Conservation (phyloP, 129 eudicot species). For the Chrysanthemum lavandulifolium region DNA sequence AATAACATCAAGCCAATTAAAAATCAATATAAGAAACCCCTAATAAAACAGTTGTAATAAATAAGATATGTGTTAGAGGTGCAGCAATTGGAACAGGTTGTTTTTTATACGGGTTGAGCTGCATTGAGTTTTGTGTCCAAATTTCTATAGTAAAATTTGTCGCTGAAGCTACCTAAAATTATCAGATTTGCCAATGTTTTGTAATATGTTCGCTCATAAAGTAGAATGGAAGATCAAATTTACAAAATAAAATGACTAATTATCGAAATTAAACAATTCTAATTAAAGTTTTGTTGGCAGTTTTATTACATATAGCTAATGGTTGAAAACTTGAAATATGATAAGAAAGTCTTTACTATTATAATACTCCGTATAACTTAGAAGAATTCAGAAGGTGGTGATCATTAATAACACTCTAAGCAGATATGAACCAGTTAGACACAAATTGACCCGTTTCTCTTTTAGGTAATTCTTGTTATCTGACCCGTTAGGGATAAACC, state of each 20-base stretch:
- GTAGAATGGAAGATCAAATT: too few species aligned
- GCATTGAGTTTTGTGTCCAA: background rate
- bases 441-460: background rate
- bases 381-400: background rate
- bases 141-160: too few species aligned
- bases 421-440: background rate
- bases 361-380: constrained; percentile 1
- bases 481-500: background rate
- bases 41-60: background rate
- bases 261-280: too few species aligned
- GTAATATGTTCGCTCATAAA: too few species aligned
- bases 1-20: constrained; percentile 7
- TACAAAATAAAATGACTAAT: too few species aligned
- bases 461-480: background rate
- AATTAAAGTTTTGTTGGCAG: background rate
- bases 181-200: too few species aligned
- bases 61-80: background rate
- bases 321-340: background rate
- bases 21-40: background rate
- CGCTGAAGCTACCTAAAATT: too few species aligned
- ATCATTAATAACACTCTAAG: background rate
- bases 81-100: background rate
- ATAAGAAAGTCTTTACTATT: background rate
- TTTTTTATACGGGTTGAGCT: background rate
- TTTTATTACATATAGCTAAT: background rate